Base-by-base conservation (phyloP, 1,139 yeast species). In the Yamadazyma jaroonii region DNA sequence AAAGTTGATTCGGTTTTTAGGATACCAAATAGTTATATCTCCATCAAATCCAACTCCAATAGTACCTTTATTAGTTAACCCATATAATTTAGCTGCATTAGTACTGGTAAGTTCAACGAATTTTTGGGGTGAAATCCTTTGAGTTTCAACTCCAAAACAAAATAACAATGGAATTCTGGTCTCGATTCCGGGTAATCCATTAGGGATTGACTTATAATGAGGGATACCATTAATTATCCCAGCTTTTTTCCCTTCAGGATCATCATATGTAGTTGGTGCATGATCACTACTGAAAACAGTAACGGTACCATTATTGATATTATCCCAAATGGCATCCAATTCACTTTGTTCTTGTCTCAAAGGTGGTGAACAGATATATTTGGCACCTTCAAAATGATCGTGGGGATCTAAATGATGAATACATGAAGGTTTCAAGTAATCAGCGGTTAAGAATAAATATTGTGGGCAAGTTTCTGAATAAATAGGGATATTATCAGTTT, bases 391-490 rank as follows among this genome's bases (percentile, higher is more conserved):
- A 42, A 66, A 69, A 28, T 52, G 44, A 33, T 58, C 61, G 6
- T 44, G 42, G 4, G 39, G 40, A 17, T 49, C 46, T 29, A 47
- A 43, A 31, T 61, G 62, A 33, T 62, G 64, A 37, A 54, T 48
- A 35, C 59, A 52, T 11, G 44, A 38, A 35, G 50, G 53, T 34
- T 59, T 57, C 41, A 69, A 45, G 34, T 60, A 53, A 31, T 62
- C 64, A 29, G 62, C 59, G 10, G 72, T 67, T 25, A 72, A 50
- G 35, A 69, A 61, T 15, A 72, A 49, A 46, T 72, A 72, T 46
- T 72, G 77, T 2, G 77, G 77, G 47, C 77, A 72, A 1, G 77
- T 72, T 48, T 72, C 77, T 3, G 75, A 73, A 43, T 54, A 64
- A 9, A 71, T 59, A 10, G 72, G 72, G 14, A 59, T 53, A 29